Percentiles rank a stretch among this genome's conserved stretches.
phyloP scores from a whole-genome alignment of 2,329 filamentous ascomycete species.

The Incumbomyces lentus region DNA sequence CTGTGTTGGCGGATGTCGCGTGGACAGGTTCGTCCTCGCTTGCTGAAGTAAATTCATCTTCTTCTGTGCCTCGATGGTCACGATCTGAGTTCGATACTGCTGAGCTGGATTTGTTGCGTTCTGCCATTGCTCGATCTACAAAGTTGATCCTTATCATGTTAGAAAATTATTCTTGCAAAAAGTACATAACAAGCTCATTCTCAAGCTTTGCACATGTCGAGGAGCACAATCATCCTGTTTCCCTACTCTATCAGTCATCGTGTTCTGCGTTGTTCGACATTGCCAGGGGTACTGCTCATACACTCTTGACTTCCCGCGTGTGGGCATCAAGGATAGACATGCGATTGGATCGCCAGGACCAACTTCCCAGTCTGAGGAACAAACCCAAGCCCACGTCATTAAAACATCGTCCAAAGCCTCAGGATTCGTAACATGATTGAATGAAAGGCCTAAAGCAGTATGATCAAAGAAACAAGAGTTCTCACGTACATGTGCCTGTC shows the following conservation, averaged over 20 bases:
- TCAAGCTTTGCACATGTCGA: too few species aligned
- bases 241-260: constrained; percentile 10
- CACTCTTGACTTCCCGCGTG: too few species aligned
- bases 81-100: constrained; percentile 9
- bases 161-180: constrained; percentile 28
- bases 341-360: too few species aligned
- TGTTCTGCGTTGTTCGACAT: background rate
- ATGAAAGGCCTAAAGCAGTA: constrained; percentile 13
- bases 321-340: too few species aligned
- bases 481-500: constrained; percentile 55
- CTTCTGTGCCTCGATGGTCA: constrained; percentile 29
- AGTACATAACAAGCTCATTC: too few species aligned
- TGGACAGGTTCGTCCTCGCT: background rate
- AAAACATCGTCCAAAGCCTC: too few species aligned
- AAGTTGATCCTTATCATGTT: constrained; percentile 56
- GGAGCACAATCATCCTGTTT: background rate
- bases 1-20: background rate
- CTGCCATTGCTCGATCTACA: constrained; percentile 57
- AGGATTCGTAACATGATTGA: too few species aligned
- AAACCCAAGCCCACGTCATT: too few species aligned
- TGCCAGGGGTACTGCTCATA: too few species aligned
- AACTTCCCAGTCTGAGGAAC: too few species aligned
- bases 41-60: background rate
- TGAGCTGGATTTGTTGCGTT: constrained; percentile 25
- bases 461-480: constrained; percentile 6